These are phyloP conservation scores for Cercospora citrullina DNA, from an alignment of 2,329 filamentous ascomycete species.

Conservation along the genomic window DNA sequence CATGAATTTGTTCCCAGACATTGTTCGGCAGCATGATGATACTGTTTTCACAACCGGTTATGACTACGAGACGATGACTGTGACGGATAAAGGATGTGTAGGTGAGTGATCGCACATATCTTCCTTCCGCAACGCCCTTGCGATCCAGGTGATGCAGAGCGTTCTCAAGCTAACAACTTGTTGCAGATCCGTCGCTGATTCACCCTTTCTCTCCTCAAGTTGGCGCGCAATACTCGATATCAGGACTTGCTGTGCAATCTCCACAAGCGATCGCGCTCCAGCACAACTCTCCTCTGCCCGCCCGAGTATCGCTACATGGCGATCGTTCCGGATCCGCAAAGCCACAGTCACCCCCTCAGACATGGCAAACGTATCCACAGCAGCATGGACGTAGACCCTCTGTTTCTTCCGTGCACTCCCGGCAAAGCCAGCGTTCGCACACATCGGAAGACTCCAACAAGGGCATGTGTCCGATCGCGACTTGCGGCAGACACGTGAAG, in stretches of 20 bases:
- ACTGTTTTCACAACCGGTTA: constrained; percentile 60
- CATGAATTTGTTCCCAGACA: constrained; percentile 59
- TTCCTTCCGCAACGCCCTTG: background rate
- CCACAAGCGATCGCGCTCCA: constrained; percentile 49
- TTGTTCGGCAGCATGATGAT: constrained; percentile 60
- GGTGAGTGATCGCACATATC: constrained; percentile 46
- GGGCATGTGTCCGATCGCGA: constrained; percentile 74
- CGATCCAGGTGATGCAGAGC: background rate
- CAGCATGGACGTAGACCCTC: constrained; percentile 61
- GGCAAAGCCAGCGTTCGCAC: constrained; percentile 52
- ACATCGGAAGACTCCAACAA: constrained; percentile 56
- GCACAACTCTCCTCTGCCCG: constrained; percentile 62
- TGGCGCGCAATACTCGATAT: constrained; percentile 46
- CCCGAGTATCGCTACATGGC: constrained; percentile 52
- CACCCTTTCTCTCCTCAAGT: constrained; percentile 51
- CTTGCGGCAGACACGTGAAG: constrained; percentile 85
- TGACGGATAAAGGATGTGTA: constrained; percentile 51
- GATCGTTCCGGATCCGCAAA: constrained; percentile 41
- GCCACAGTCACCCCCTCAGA: constrained; percentile 59
- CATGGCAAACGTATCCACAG: constrained; percentile 53
- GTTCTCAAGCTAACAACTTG: constrained; percentile 7
- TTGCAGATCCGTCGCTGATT: constrained; percentile 59
- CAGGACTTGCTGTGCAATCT: constrained; percentile 41
- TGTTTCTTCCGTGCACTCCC: constrained; percentile 68
- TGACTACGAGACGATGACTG: constrained; percentile 52